Evolutionary conservation across 2,329 filamentous ascomycete genomes (phyloP).

Genomic region (Fusarium chuoi): DNA sequence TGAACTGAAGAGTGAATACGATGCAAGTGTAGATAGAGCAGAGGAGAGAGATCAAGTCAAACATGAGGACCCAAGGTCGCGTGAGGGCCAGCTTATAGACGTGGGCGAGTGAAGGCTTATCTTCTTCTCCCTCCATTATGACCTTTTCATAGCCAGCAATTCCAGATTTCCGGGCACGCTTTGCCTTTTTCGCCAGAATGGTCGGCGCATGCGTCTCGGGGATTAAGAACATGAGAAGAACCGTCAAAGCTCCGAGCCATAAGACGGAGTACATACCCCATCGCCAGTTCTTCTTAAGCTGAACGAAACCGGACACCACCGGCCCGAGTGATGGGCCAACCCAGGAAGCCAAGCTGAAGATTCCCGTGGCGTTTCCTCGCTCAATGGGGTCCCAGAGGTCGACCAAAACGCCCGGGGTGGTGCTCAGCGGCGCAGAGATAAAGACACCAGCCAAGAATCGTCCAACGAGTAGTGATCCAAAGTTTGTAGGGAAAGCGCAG

Average conservation of each 20-base stretch:
- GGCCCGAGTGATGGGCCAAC: conserved; percentile 64
- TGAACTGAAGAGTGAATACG: conserved; percentile 64
- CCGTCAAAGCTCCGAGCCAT: conserved; percentile 53
- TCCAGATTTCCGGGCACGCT: conserved; percentile 58
- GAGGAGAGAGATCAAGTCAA: conserved; percentile 63
- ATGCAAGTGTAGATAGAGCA: conserved; percentile 64
- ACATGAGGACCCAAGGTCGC: conserved; percentile 63
- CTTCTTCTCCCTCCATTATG: conserved; percentile 59
- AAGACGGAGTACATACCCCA: conserved; percentile 63
- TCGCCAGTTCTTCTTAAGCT: conserved; percentile 64
- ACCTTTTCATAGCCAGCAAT: conserved; percentile 64
- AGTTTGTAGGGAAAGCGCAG: conserved; percentile 65
- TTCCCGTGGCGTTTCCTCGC: conserved; percentile 64
- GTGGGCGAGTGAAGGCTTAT: conserved; percentile 52
- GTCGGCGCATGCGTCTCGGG: conserved; percentile 66
- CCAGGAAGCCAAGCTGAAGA: conserved; percentile 64
- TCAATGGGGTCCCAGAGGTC: conserved; percentile 64
- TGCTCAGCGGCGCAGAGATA: conserved; percentile 60
- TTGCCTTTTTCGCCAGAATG: conserved; percentile 64
- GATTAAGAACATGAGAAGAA: conserved; percentile 63
- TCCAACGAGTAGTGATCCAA: conserved; percentile 62
- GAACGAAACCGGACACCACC: conserved; percentile 65
- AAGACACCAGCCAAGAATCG: conserved; percentile 67
- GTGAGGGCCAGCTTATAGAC: conserved; percentile 64
- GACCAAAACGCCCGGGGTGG: conserved; percentile 62